These are phyloP conservation scores for Pulveroboletus sp. DNA, from an alignment of 768 basidiomycete species.

Conservation along the genomic window DNA sequence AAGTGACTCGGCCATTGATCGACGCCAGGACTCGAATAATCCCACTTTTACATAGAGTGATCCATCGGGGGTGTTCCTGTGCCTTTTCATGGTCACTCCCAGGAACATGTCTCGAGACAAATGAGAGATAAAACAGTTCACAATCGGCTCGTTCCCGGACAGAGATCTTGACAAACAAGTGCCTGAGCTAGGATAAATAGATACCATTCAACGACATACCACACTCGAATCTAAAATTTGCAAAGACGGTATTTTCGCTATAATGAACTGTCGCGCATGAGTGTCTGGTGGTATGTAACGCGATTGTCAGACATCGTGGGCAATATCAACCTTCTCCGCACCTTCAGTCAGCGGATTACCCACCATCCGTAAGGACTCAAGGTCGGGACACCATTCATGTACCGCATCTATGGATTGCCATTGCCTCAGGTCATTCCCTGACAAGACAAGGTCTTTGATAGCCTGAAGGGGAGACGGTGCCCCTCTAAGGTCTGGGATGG, in stretches of 20 bases:
- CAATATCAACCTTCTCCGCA: conserved; percentile 22
- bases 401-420: conserved; percentile 69
- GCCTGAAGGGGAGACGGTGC: conserved; percentile 26
- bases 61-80: conserved; percentile 62
- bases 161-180: conserved; percentile 48
- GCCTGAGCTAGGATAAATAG: conserved; percentile 9
- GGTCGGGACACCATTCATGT: conserved; percentile 60
- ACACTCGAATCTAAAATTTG: conserved; percentile 56
- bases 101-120: conserved; percentile 47
- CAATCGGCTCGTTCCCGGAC: conserved; percentile 69
- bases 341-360: conserved; percentile 65
- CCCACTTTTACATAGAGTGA: conserved; percentile 56
- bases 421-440: conserved; percentile 50
- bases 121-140: conserved; percentile 79
- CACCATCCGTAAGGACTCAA: conserved; percentile 56
- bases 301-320: background rate
- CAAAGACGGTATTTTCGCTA: conserved; percentile 68
- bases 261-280: conserved; percentile 52
- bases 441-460: conserved; percentile 60
- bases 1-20: background rate
- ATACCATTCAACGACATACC: conserved; percentile 38
- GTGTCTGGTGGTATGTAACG: conserved; percentile 29
- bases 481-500: conserved; percentile 38
- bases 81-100: conserved; percentile 39
- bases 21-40: background rate